phyloP scores from a whole-genome alignment of 2,329 filamentous ascomycete genomes.

The Alternaria solani region DNA sequence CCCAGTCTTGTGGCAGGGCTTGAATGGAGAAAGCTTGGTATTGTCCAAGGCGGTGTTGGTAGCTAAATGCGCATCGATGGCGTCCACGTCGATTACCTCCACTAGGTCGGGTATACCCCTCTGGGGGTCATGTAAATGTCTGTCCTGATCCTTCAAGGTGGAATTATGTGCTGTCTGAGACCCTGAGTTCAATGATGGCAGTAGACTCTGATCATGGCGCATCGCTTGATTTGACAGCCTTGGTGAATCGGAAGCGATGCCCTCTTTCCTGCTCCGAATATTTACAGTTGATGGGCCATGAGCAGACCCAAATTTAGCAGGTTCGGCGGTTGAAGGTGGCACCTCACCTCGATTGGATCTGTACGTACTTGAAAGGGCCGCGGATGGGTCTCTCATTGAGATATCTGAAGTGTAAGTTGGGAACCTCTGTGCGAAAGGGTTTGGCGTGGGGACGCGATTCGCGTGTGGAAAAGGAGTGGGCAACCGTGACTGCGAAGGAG shows the following conservation, averaged over 20 bases:
- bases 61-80: slow-evolving; percentile 22
- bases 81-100: slow-evolving; percentile 36
- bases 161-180: neutral
- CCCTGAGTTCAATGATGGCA: neutral
- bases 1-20: slow-evolving; percentile 33
- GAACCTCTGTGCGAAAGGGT: slow-evolving; percentile 26
- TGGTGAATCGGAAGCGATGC: slow-evolving; percentile 13
- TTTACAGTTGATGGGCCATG: slow-evolving; percentile 22
- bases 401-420: slow-evolving; percentile 28
- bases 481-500: slow-evolving; percentile 17
- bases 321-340: slow-evolving; percentile 1
- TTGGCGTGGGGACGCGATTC: slow-evolving; percentile 30
- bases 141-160: slow-evolving; percentile 2
- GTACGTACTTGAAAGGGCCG: slow-evolving; percentile 22
- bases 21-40: slow-evolving; percentile 23
- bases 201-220: slow-evolving; percentile 29
- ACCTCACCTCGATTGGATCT: slow-evolving; percentile 16
- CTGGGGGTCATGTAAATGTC: neutral
- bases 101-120: slow-evolving; percentile 10
- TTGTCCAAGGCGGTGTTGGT: slow-evolving; percentile 6
- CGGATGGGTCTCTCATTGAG: slow-evolving; percentile 34
- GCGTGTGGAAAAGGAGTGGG: slow-evolving; percentile 19
- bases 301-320: slow-evolving; percentile 27
- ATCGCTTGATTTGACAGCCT: slow-evolving; percentile 11
- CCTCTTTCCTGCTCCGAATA: slow-evolving; percentile 42